phyloP scores from a whole-genome alignment of 306 rosid genomes.

The Ormosia semicastrata region DNA sequence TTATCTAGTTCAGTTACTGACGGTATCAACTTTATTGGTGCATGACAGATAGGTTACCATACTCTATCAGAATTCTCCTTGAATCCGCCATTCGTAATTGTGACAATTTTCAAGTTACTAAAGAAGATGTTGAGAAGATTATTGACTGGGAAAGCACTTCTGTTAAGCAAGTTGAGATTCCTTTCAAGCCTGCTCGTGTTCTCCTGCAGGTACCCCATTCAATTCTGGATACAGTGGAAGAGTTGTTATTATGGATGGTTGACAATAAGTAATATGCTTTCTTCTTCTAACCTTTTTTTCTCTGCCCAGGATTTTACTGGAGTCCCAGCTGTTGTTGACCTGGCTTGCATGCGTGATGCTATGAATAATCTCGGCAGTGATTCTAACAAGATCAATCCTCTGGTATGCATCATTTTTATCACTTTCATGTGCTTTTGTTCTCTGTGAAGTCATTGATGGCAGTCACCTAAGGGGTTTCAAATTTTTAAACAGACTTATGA shows the following conservation, averaged over 20 bases:
- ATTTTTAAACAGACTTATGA: background rate
- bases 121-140: constrained; percentile 94
- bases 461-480: background rate
- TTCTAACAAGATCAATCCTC: constrained; percentile 91
- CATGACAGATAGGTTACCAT: constrained; percentile 78
- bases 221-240: background rate
- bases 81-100: constrained; percentile 97
- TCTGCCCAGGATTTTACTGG: constrained; percentile 87
- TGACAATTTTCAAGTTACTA: constrained; percentile 91
- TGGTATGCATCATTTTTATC: constrained; percentile 54
- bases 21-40: constrained; percentile 7
- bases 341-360: constrained; percentile 99
- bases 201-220: constrained; percentile 79
- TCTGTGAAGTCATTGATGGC: constrained; percentile 3
- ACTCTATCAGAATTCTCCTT: constrained; percentile 83
- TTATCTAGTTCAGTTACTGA: background rate
- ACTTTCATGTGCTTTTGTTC: background rate
- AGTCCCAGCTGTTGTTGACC: constrained; percentile 97
- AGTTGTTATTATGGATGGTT: background rate
- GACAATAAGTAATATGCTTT: background rate
- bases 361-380: constrained; percentile 96
- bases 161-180: constrained; percentile 92
- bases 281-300: background rate
- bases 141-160: constrained; percentile 84
- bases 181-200: constrained; percentile 99